Conservation (phyloP, 257 asterid species). For the Solanum arcanum region DNA sequence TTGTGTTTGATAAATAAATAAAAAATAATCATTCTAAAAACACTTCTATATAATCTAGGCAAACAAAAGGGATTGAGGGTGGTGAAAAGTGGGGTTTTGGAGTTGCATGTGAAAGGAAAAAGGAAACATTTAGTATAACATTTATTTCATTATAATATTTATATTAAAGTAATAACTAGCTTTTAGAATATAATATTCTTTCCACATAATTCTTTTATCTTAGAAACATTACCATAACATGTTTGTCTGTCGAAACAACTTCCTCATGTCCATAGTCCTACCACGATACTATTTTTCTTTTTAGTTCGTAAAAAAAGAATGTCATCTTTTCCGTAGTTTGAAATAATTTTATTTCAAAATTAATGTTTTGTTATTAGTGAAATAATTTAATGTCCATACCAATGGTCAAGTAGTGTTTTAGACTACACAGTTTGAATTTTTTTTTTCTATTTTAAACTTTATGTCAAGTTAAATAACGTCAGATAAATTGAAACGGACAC, state of each 20-base stretch:
- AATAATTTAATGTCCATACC: not conserved
- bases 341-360: fast-evolving
- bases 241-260: not conserved
- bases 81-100: not conserved
- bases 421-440: not conserved
- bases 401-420: not conserved
- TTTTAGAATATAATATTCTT: not conserved
- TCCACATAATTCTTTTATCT: not conserved
- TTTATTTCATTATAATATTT: too few species aligned
- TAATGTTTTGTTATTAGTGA: fast-evolving
- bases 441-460: fast-evolving
- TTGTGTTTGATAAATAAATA: not conserved
- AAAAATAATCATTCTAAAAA: too few species aligned
- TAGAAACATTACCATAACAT: not conserved
- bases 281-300: not conserved
- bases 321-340: too few species aligned
- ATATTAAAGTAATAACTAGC: not conserved
- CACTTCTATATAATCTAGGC: not conserved
- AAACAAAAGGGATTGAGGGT: not conserved
- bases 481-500: not conserved
- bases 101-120: not conserved
- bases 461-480: not conserved
- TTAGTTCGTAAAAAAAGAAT: too few species aligned
- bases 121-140: fast-evolving
- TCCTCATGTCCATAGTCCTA: not conserved